Evolutionary conservation across 2,329 filamentous ascomycete species (phyloP).

Genomic region (Drechslera avenae): DNA sequence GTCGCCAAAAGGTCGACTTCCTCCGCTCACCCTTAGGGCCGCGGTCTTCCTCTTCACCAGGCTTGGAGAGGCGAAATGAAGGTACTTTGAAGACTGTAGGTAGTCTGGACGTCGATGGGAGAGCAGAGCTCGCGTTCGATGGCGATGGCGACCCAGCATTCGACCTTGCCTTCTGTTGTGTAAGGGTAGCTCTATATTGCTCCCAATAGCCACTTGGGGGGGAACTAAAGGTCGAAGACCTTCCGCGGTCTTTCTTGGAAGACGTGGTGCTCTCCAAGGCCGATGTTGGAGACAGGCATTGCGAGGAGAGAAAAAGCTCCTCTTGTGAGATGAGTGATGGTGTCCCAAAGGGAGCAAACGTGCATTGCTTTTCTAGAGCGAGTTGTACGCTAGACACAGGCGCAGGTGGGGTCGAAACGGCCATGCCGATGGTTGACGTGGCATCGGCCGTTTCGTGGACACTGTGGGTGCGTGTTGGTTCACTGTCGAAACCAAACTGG

Average conservation of each 20-base stretch:
- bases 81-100: constrained; percentile 10
- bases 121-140: not conserved
- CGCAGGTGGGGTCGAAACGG: constrained; percentile 18
- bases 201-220: constrained; percentile 18
- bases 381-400: not conserved
- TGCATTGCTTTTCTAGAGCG: not conserved
- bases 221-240: not conserved
- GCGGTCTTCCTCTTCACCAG: constrained; percentile 10
- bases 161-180: constrained; percentile 12
- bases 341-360: not conserved
- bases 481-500: constrained; percentile 12
- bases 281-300: constrained; percentile 2
- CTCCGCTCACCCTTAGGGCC: constrained; percentile 19
- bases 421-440: constrained; percentile 18
- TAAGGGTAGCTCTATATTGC: constrained; percentile 18
- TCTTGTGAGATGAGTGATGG: constrained; percentile 1
- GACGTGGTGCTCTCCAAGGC: not conserved
- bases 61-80: constrained; percentile 9
- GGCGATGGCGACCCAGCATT: not conserved
- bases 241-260: not conserved
- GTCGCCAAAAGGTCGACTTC: constrained; percentile 18
- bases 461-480: not conserved
- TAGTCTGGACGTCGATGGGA: constrained; percentile 11
- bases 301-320: constrained; percentile 1
- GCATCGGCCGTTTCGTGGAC: not conserved